Evolutionary conservation across 2,329 filamentous ascomycete species (phyloP).

Genomic region (Exophiala sp.): DNA sequence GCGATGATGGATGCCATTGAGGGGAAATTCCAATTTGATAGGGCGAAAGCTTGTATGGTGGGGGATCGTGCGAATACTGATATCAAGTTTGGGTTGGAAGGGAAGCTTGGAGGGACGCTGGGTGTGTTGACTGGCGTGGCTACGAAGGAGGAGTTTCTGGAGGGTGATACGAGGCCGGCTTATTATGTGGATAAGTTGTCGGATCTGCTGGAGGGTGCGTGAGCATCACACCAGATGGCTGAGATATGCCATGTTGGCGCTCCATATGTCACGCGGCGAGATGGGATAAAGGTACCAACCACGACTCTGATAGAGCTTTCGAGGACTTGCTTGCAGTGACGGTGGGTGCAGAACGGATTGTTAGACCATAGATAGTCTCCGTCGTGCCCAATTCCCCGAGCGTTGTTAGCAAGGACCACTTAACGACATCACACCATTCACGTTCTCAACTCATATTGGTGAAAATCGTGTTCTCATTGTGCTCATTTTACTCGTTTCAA

Average conservation of each 20-base stretch:
- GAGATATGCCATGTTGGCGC: background rate
- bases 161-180: constrained; percentile 68
- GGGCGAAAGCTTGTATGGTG: constrained; percentile 86
- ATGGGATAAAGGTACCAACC: background rate
- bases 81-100: constrained; percentile 91
- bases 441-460: background rate
- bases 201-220: constrained; percentile 56
- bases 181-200: constrained; percentile 83
- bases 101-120: constrained; percentile 83
- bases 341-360: no score
- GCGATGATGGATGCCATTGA: constrained; percentile 99
- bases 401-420: background rate
- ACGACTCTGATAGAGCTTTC: background rate
- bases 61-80: constrained; percentile 93
- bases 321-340: no score
- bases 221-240: background rate
- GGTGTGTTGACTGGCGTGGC: constrained; percentile 87
- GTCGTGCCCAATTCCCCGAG: no score
- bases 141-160: constrained; percentile 75
- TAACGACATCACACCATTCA: background rate
- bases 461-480: background rate
- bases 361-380: no score
- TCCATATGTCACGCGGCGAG: background rate
- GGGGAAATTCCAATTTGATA: constrained; percentile 87
- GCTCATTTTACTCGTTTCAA: background rate